Evolutionary conservation across 768 basidiomycete species (phyloP).

Genomic region (Collybia sp.): DNA sequence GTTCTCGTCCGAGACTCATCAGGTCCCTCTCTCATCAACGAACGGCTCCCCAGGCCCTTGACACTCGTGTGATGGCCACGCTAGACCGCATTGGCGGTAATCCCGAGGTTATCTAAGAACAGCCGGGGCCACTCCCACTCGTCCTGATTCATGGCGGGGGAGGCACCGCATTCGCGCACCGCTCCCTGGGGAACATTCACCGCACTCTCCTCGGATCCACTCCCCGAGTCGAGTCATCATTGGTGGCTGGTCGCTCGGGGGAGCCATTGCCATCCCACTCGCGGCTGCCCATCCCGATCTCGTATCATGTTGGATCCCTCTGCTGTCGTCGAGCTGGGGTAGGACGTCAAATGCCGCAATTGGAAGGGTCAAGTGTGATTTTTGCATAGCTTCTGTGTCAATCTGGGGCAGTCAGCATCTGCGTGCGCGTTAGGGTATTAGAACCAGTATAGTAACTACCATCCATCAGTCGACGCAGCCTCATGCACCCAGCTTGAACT

Average conservation of each 20-base stretch:
- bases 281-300: conserved; percentile 3
- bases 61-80: neutral
- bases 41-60: neutral
- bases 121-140: neutral
- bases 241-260: conserved; percentile 5
- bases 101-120: conserved; percentile 2
- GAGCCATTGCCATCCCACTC: conserved; percentile 1
- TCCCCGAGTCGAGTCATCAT: neutral
- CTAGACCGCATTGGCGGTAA: neutral
- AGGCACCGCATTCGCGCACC: conserved; percentile 3
- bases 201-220: conserved; percentile 3
- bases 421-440: too few species aligned
- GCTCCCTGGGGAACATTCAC: neutral
- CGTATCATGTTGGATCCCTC: conserved; percentile 1
- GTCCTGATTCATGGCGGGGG: conserved; percentile 5
- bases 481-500: too few species aligned
- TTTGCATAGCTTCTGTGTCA: too few species aligned
- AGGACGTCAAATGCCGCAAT: too few species aligned
- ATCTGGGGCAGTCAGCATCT: too few species aligned
- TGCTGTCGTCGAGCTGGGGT: too few species aligned
- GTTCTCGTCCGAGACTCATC: neutral
- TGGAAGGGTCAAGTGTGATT: too few species aligned
- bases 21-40: neutral
- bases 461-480: too few species aligned
- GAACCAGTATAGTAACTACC: too few species aligned